Conservation (phyloP, 371 early-diverging fungal species). For the Ecytonucleospora hepatopenaei region DNA sequence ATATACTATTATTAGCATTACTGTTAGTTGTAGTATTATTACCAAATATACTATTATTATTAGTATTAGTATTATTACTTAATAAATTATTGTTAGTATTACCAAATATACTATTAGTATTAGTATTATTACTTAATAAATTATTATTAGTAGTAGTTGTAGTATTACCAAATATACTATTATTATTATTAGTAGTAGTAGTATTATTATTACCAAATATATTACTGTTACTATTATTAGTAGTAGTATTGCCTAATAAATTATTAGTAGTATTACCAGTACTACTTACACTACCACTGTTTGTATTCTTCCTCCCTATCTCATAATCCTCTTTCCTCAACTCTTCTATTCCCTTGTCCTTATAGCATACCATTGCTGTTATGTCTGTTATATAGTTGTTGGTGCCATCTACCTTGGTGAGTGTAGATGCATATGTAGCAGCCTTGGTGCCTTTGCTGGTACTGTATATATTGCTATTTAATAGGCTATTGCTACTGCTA, state of each 20-base stretch:
- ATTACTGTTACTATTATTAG: background rate
- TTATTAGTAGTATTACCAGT: background rate
- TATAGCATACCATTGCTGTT: conserved; percentile 29
- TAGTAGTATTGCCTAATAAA: conserved; percentile 1
- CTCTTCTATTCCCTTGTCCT: conserved; percentile 29
- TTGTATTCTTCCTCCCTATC: conserved; percentile 24
- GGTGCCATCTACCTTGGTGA: conserved; percentile 29
- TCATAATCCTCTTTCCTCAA: conserved; percentile 38
- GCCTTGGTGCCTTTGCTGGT: conserved; percentile 23
- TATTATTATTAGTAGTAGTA: no score
- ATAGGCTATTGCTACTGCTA: no score
- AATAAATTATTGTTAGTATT: no score
- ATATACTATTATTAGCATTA: no score
- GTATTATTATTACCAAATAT: no score
- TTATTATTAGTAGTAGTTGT: no score
- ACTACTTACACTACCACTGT: background rate
- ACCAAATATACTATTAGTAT: no score
- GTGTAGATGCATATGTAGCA: conserved; percentile 18
- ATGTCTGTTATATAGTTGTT: conserved; percentile 23
- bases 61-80: no score
- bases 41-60: no score
- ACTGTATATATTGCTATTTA: background rate
- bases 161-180: no score
- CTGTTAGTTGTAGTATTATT: no score
- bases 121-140: no score